Base-by-base conservation (phyloP, 495 filamentous ascomycete genomes). In the Amorphotheca resinae region DNA sequence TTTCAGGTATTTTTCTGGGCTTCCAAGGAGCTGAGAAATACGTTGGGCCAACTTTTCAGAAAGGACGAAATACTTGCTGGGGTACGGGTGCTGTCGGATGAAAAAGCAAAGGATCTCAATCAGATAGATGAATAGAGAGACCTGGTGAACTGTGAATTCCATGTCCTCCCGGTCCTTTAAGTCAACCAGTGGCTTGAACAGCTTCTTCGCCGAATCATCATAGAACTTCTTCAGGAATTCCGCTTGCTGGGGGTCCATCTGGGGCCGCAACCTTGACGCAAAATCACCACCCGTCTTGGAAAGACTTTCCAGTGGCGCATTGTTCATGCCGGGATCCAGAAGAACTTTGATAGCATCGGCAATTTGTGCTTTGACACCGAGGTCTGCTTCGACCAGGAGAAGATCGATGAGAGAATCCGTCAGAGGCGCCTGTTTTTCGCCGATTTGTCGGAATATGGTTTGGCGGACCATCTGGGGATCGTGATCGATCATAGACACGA, bases 61-160 rank as follows among this genome's bases (percentile, higher is more conserved):
- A 17, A 94, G 67, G 17, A 98, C 80, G 56, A 95, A 93, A 56
- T 78, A 85, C 60, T 89, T 91, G 58, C 80, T 88, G 44, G 84
- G 76, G 56, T 82, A 82, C 22, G 80, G 70, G 57, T 96, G 89
- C 51, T 87, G 82, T 35, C 87, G 82, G 51, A 95, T 79, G 60
- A 93, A 94, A 61, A 93, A 96, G 55, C 84, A 93, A 20, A 98
- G 73, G 28, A 95, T 87, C 56, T 98, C 91, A 39, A 95, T 84
- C 37, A 98, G 69, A 59, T 95, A 88, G 11, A 79, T 76, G 62
- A 87, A 91, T 21, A 95, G 67, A 5, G 86, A 82, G 18, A 91
- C 86, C 58, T 95, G 83, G 46, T 87, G 76, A 44, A 87, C 78
- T 37, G 54, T 62, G 42, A 73, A 69, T 23, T 64, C 60, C 62